Percentiles rank a stretch among this genome's conserved stretches.
phyloP scores from a whole-genome alignment of 2,329 filamentous ascomycete species.

The Pseudocercospora crystallina region DNA sequence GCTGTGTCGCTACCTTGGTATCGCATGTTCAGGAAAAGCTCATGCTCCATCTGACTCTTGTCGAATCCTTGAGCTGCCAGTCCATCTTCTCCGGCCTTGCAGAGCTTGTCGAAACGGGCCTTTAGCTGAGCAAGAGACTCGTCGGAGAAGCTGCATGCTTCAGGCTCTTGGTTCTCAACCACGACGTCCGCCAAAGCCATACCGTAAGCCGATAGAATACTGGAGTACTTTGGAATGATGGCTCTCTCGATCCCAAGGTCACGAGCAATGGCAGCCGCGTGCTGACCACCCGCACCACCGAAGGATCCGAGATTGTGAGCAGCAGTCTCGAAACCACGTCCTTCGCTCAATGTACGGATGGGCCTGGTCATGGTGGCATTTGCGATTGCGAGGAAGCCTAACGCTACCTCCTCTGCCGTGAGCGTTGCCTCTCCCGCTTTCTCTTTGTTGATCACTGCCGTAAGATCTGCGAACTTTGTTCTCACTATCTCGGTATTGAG shows the following conservation, averaged over 20 bases:
- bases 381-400: constrained; percentile 80
- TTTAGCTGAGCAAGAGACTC: constrained; percentile 60
- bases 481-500: constrained; percentile 21
- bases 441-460: constrained; percentile 23
- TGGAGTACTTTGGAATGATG: constrained; percentile 78
- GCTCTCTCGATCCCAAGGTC: constrained; percentile 79
- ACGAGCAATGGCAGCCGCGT: constrained; percentile 79
- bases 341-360: constrained; percentile 83
- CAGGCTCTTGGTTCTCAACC: constrained; percentile 77
- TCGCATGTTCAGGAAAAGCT: constrained; percentile 49
- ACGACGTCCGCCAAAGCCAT: constrained; percentile 89
- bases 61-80: constrained; percentile 77
- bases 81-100: constrained; percentile 65
- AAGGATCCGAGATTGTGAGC: constrained; percentile 83
- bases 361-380: constrained; percentile 86
- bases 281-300: constrained; percentile 82
- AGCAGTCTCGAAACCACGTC: constrained; percentile 82
- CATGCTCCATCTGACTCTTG: constrained; percentile 69
- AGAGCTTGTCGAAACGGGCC: constrained; percentile 73
- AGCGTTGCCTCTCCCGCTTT: constrained; percentile 60
- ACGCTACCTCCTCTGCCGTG: constrained; percentile 76
- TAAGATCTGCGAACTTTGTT: constrained; percentile 20
- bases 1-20: constrained; percentile 53
- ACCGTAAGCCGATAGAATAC: constrained; percentile 80
- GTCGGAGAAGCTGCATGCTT: constrained; percentile 56